Base-by-base conservation (phyloP, 495 filamentous ascomycete species). In the Lentithecium fluviatile region DNA sequence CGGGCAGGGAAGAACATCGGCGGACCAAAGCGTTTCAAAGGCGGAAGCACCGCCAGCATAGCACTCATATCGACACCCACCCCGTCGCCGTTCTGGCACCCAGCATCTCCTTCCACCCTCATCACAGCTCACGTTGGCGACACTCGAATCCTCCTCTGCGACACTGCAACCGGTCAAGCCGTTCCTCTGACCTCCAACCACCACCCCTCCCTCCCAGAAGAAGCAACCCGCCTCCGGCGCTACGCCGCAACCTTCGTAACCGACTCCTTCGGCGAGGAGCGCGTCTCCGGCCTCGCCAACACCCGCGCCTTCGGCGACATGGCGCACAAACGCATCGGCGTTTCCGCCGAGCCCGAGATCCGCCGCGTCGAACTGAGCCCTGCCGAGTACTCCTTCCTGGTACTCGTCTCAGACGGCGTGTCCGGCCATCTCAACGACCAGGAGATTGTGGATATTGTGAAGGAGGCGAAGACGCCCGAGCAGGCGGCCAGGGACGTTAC, bases 181-280 rank as follows among this genome's bases (percentile, higher is more conserved):
- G 79, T 87, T 6, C 88, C 93, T 1, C 66, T 96, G 0, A 97
- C 95, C 0, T 87, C 83, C 13, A 87, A 94, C 71, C 94, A 98
- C 75, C 93, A 92, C 68, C 93, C 94, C 0, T 89, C 85, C n/a
- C 82, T 85, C 0, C 93, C 95, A 0, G 76, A 83, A 52, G 94
- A 98, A 75, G 85, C 88, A 12, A 84, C 82, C 51, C 84, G 94
- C 21, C 81, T 98, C 32, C 86, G 91, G 5, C 87, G 92, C 51
- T 97, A 88, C 68, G 89, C 90, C 12, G 78, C 87, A 15, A 88
- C 87, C 0, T 92, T 98, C 65, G 85, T 95, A 21, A 95, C 93
- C 0, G 94, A 98, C 71, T 94, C 90, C 15, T 97, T 97, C 69
- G 94, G 94, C 67, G 95, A 98, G 73, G 95, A 97, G 72, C 90